Base-by-base conservation (phyloP, 2,329 filamentous ascomycete genomes). In the Fusarium multiceps region DNA sequence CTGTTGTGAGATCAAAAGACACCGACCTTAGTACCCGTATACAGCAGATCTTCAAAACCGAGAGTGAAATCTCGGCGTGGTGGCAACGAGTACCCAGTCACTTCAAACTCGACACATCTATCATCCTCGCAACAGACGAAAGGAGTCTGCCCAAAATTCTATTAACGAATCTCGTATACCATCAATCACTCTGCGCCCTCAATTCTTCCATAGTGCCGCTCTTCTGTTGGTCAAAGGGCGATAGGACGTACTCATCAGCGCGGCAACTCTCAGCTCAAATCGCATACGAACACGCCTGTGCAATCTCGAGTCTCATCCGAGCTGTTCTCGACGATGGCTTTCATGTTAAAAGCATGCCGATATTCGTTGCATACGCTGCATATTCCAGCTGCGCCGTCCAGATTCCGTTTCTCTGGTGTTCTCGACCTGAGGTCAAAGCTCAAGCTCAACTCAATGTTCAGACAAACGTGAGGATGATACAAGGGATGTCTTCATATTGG, bases 271-370 rank as follows among this genome's bases (percentile, higher is more conserved):
- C 59, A 1, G 61, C 59, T 0, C 61, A 63, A 7, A 12, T 50
- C 0, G 50, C 59, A 0, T 64, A 13, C 1, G 43, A 57, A 14
- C 34, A 50, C 11, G 45, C 59, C 1, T 0, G 1, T 7, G 4
- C 0, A 0, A 45, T 49, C 2, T 64, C 59, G 1, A 16, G 3
- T 13, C 20, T 57, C 3, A 25, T 45, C 3, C 4, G 1, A 3
- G 2, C 14, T 2, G 7, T 32, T 1, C 4, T 41, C 1, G 4
- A 0, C 3, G 23, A 11, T 0, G 3, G 6, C 2, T 4, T 0
- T 11, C 4, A 1, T 1, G 2, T 46, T 0, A 41, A n/a, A 1
- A 10, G 30, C 0, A 41, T 63, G 37, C 59, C 61, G 2, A 12
- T 50, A 18, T 64, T 64, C 6, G 59, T 63, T 2, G 50, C 61